Base-by-base conservation (phyloP, 1,284 basidiomycete genomes). In the Naganishia cerealis region DNA sequence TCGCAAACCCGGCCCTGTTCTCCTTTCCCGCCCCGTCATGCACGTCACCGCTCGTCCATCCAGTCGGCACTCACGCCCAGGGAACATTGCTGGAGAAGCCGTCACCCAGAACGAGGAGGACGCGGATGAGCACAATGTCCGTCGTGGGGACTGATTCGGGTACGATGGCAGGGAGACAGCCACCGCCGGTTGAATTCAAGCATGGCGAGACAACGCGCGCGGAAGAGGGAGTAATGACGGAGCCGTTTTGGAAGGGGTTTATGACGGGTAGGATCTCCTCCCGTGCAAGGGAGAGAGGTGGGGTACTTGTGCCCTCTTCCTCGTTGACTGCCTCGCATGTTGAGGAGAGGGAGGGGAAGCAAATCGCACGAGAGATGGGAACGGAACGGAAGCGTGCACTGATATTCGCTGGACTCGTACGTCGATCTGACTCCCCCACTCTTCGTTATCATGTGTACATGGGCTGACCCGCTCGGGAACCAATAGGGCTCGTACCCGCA, bases 401-500 rank as follows among this genome's bases (percentile, higher is more conserved):
- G 50, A 71, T 80, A 29, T 78, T 80, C 62, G 76, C 78, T 58
- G 79, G 79, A 67, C 73, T 80, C 18, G 79, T 80, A 61, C 69
- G 79, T 76, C 16, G 6, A 6, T 40, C 5, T 1, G 15, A 7
- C 10, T 18, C 12, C 33, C 29, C 39, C 42, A 13, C 29, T 36
- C 40, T 24, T 24, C n/a, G 16, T 36, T 15, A 62, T 18, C 6
- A 29, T 10, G 29, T 33, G 29, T 2, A 33, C 29, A 33, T 33
- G 29, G 9, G 24, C 39, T 55, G 6, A 53, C 40, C 53, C 42
- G 43, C 18, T 59, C 36, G 36, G 57, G 40, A 33, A 3, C 18
- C 10, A 21, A 26, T 69, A 81, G 79, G 79, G 79, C 4, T 78
- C 77, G 63, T 81, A 79, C 67, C 79, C 79, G 1, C 79, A 81